A percentile compares a stretch with the other conserved stretches of the same genome.
phyloP scores from a whole-genome alignment of 768 basidiomycete genomes.

The Serpula lacrymans region DNA sequence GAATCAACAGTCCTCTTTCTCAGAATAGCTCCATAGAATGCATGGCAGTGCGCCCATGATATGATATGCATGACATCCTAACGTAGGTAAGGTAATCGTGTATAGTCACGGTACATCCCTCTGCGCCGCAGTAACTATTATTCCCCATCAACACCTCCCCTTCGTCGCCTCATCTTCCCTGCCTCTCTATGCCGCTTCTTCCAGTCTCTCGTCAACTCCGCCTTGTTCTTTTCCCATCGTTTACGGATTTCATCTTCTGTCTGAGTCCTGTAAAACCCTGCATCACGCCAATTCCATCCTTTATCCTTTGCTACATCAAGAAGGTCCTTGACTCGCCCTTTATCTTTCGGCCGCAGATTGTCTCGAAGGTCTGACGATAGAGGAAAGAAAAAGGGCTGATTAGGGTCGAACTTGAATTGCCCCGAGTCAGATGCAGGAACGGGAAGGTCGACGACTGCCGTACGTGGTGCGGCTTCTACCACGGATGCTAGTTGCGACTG shows the following conservation, averaged over 20 bases:
- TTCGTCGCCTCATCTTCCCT: slow-evolving; percentile 56
- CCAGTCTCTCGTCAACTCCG: slow-evolving; percentile 71
- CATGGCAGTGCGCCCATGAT: too few relatives aligned
- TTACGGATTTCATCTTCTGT: slow-evolving; percentile 59
- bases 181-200: slow-evolving; percentile 76
- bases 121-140: too few relatives aligned
- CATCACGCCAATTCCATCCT: slow-evolving; percentile 47
- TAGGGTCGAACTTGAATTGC: slow-evolving; percentile 45
- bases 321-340: slow-evolving; percentile 39
- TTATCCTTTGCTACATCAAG: slow-evolving; percentile 47
- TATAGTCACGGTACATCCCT: too few relatives aligned
- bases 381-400: slow-evolving; percentile 58
- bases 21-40: too few relatives aligned
- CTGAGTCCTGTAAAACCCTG: slow-evolving; percentile 48
- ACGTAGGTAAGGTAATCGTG: too few relatives aligned
- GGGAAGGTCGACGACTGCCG: slow-evolving; percentile 11
- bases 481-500: slow-evolving; percentile 1
- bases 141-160: slow-evolving; percentile 41
- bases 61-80: too few relatives aligned
- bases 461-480: slow-evolving; percentile 5
- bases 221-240: slow-evolving; percentile 69
- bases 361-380: too few relatives aligned
- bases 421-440: slow-evolving; percentile 12
- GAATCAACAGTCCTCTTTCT: too few relatives aligned
- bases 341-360: slow-evolving; percentile 8